phyloP scores from a whole-genome alignment of 2,329 filamentous ascomycete species.

The Trichoderma sp. region DNA sequence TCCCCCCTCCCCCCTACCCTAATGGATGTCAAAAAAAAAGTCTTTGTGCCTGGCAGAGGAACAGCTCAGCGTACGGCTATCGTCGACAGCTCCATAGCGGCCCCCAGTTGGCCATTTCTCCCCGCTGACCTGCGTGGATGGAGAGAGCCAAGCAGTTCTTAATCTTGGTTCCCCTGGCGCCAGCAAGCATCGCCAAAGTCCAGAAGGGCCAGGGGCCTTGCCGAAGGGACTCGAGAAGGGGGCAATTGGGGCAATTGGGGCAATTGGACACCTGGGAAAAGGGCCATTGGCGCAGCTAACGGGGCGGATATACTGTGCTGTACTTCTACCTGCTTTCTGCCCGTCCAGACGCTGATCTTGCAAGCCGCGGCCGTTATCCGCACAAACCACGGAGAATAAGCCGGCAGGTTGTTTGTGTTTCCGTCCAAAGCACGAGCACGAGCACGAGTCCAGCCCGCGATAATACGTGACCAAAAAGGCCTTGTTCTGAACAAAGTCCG shows the following conservation, averaged over 20 bases:
- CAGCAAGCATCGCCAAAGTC: neutral
- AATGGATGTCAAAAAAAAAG: neutral
- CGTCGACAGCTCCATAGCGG: neutral
- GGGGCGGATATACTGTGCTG: neutral
- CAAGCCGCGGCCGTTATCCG: neutral
- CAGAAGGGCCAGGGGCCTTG: neutral
- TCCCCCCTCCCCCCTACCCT: too few species aligned
- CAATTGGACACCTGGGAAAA: neutral
- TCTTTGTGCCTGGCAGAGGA: neutral
- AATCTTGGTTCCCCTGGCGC: neutral
- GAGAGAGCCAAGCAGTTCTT: conserved; percentile 1
- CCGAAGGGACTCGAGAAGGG: neutral
- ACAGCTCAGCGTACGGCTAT: neutral
- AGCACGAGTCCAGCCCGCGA: too few species aligned
- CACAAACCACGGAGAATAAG: conserved; percentile 9
- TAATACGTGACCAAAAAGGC: neutral
- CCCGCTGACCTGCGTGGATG: neutral
- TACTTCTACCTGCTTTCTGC: too few species aligned
- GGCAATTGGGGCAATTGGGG: too few species aligned
- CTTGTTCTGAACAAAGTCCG: neutral
- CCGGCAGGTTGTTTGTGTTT: neutral
- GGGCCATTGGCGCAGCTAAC: neutral
- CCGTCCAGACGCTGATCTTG: neutral
- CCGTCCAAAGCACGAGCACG: neutral
- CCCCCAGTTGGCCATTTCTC: neutral